Evolutionary conservation across 2,329 filamentous ascomycete genomes (phyloP), one percentile per base, ranked within the genome.

Genomic region (Aspergillus unguis): DNA sequence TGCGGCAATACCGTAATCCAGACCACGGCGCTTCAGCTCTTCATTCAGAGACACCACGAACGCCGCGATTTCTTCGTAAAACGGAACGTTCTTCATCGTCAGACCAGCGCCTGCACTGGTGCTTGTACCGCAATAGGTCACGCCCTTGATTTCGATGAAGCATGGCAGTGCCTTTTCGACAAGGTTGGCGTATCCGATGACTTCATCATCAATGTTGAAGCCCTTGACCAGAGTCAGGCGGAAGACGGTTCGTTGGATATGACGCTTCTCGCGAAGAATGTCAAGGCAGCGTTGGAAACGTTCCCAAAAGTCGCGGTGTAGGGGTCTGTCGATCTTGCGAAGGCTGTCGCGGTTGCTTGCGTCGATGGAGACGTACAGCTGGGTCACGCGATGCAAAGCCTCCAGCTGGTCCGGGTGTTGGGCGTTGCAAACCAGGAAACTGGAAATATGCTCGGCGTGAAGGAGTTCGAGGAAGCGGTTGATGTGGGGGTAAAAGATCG

Each of bases 401-500:
- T 86, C 88, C 27, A 97, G 82, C 68, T 97, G 88, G 49, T 95
- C 90, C 0, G 92, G 94, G 67, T 97, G 92, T 71, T 97, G 94
- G 1, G 92, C 92, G 66, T 97, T 97, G 78, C 92, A 97, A 53
- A 99, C 94, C 0, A 97, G 78, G 75, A 97, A 99, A 31, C 88
- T 94, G 3, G 90, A 95, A 61, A 97, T 96, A 62, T 85, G 86
- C 69, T 95, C 88, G 9, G 72, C 76, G 74, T 97, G 92, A 59
- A 99, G 80, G 79, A 97, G 83, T 8, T 76, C 80, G 1, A 95
- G 78, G 65, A 97, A 92, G 66, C 92, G 87, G 72, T 99, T 96
- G 78, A 97, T 97, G 66, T 95, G 86, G 7, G 94, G 94, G 71
- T 97, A 97, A 76, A 97, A 97, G 63, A 96, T 96, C n/a, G 92